These are phyloP conservation scores for Parietaria judaica DNA, from an alignment of 306 rosid species.

Conservation along the genomic window DNA sequence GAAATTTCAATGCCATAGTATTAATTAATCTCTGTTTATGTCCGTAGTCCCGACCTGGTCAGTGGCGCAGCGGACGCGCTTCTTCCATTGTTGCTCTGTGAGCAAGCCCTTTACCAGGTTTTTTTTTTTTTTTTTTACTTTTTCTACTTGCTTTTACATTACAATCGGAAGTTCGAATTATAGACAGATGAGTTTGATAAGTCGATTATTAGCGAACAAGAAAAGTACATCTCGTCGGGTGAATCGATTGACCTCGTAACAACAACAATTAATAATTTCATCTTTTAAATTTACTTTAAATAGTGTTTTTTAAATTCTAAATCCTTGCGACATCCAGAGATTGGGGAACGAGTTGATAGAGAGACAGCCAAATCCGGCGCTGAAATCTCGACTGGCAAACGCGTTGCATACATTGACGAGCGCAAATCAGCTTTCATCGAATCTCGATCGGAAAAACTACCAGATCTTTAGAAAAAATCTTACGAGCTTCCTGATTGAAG, in stretches of 20 bases:
- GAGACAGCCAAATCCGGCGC: slow-evolving; percentile 52
- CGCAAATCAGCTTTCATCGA: slow-evolving; percentile 69
- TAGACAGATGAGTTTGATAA: too few species aligned
- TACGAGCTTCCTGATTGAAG: slow-evolving; percentile 60
- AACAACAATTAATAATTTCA: background rate
- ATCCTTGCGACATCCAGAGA: slow-evolving; percentile 34
- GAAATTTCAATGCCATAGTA: too few species aligned
- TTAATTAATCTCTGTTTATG: too few species aligned
- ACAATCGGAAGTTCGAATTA: too few species aligned
- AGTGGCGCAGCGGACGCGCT: slow-evolving; percentile 98
- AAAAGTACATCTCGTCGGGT: too few species aligned
- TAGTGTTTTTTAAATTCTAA: background rate
- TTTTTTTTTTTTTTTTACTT: background rate
- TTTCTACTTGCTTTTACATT: background rate
- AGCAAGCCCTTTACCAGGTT: slow-evolving; percentile 84
- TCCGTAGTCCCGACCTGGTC: slow-evolving; percentile 69
- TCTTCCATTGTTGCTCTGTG: slow-evolving; percentile 81
- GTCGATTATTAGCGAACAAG: too few species aligned
- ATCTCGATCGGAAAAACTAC: slow-evolving; percentile 72
- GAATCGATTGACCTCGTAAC: too few species aligned
- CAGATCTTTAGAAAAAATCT: slow-evolving; percentile 90
- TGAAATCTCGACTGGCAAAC: slow-evolving; percentile 58
- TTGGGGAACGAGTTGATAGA: slow-evolving; percentile 70
- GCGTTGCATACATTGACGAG: slow-evolving; percentile 71
- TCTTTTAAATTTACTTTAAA: background rate